Conservation (phyloP, 1,139 yeast genomes). For the Diutina pseudorugosa region DNA sequence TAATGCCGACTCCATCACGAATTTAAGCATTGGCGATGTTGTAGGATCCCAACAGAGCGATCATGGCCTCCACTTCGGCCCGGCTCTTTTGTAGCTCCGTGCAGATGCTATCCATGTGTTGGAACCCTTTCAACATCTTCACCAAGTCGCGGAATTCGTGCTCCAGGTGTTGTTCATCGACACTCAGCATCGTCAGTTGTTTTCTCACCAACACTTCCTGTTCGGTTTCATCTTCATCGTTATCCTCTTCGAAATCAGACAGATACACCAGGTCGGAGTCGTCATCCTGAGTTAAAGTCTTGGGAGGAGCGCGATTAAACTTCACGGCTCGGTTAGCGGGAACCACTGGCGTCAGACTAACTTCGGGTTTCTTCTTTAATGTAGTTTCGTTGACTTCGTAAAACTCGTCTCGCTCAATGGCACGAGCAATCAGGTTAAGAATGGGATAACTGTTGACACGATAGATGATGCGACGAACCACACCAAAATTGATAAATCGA, state of each 20-base stretch:
- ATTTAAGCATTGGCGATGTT: slow-evolving; percentile 23
- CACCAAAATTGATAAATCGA: slow-evolving; percentile 78
- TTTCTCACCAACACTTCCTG: slow-evolving; percentile 22
- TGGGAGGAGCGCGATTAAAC: slow-evolving; percentile 15
- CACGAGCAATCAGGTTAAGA: neutral
- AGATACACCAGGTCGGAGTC: slow-evolving; percentile 4
- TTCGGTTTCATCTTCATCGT: slow-evolving; percentile 7
- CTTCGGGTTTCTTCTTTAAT: neutral
- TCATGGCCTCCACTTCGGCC: slow-evolving; percentile 38
- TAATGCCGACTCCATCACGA: neutral
- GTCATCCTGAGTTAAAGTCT: neutral
- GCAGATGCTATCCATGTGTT: slow-evolving; percentile 62
- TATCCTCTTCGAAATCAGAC: slow-evolving; percentile 5
- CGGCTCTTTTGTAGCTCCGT: slow-evolving; percentile 52
- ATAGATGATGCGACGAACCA: slow-evolving; percentile 69
- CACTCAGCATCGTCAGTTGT: slow-evolving; percentile 31
- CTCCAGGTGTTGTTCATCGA: neutral
- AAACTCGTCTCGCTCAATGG: neutral
- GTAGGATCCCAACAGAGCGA: slow-evolving; percentile 32
- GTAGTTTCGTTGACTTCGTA: neutral
- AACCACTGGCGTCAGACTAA: neutral
- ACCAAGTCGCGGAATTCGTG: slow-evolving; percentile 14
- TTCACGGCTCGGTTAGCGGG: slow-evolving; percentile 20
- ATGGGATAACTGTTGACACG: slow-evolving; percentile 73
- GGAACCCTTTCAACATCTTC: slow-evolving; percentile 42